Base-by-base conservation (phyloP, 805 yeast genomes). In the Suhomyces vadensis region DNA sequence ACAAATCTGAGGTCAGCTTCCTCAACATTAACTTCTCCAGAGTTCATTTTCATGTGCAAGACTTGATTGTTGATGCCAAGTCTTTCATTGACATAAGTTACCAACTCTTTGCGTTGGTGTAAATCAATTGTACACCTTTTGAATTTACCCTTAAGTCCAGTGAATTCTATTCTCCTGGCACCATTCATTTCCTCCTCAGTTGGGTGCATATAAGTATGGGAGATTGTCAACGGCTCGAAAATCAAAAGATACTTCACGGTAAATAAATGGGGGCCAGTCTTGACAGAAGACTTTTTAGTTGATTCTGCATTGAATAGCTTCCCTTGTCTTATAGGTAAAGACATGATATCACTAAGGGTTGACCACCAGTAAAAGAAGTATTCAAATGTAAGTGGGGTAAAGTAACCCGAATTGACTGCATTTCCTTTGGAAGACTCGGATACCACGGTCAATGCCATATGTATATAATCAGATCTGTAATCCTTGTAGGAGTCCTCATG, bases 381-480 rank as follows among this genome's bases (percentile, higher is more conserved):
- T 10, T 52, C 56, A 42, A 71, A 60, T 1, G 70, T 57, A 29
- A 68, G 48, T 0, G 77, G 77, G 1, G 75, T 63, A 13, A 72
- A 54, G 46, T 69, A 68, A 1, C 65, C 65, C 5, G 65, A 56
- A 48, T 71, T 72, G 43, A 58, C 58, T 8, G 65, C 56, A 37
- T 62, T 60, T 0, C 69, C 69, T 5, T 52, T 50, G 4, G 51
- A 35, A 0, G 73, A 59, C 13, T 57, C 59, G 1, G 74, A 68
- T 6, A 57, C 57, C 5, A 72, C 76, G 0, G 71, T 57, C 5
- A 72, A 54, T 4, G 75, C 70, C 52, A 72, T 47, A 58, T 89
- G 96, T 8, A 92, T 72, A 58, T 80, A 91, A 43, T 89, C 83
- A 50, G 95, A 85, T 58, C 98, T 69, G 69, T 82, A 94, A 0